Evolutionary conservation across 202 grass and related monocot genomes (phyloP).

Genomic region (Sporobolus alterniflorus): DNA sequence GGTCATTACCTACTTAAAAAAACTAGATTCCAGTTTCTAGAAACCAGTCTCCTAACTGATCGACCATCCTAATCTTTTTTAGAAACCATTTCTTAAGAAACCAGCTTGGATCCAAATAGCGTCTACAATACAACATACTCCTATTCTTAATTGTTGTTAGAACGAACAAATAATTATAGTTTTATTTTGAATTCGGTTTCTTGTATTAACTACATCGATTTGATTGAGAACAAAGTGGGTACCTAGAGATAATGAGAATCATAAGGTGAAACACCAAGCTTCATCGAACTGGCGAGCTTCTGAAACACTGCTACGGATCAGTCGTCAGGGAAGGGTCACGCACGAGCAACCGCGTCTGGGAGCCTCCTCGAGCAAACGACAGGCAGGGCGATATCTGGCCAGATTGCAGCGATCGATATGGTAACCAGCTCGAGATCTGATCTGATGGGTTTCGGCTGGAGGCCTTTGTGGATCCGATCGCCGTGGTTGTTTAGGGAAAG

Average conservation of each 20-base stretch:
- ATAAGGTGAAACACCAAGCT: background rate
- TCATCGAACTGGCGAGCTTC: background rate
- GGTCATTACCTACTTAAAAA: no score
- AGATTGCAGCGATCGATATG: background rate
- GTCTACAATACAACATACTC: no score
- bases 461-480: background rate
- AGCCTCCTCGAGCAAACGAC: background rate
- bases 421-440: background rate
- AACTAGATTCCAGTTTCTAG: no score
- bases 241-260: background rate
- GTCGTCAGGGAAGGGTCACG: background rate
- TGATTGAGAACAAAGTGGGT: no score
- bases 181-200: no score
- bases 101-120: no score
- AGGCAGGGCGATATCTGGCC: background rate
- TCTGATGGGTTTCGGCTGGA: background rate
- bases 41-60: no score
- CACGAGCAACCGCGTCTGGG: background rate
- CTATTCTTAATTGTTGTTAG: no score
- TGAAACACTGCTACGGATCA: background rate
- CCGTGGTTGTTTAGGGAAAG: background rate
- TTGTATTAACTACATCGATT: no score
- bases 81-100: no score
- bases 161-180: no score
- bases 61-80: no score